phyloP scores from a whole-genome alignment of 2,329 filamentous ascomycete species.

The Herpotrichia juniperi region DNA sequence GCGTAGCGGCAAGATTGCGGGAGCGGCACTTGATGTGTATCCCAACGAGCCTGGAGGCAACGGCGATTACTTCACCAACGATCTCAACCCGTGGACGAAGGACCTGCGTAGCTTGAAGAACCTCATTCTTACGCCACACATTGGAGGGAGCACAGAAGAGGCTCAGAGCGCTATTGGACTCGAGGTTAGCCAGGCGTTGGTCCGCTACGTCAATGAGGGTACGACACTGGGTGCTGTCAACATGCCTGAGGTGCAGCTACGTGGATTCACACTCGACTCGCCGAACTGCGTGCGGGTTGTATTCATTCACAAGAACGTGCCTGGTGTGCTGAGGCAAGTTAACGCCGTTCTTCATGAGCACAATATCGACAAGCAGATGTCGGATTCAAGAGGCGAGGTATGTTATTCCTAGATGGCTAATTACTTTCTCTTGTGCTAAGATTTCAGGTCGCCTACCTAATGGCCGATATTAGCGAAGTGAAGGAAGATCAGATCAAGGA shows the following conservation, averaged over 20 bases:
- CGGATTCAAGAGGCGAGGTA: slow-evolving; percentile 89
- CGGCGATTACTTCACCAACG: slow-evolving; percentile 89
- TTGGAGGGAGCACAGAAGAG: slow-evolving; percentile 97
- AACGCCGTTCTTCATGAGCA: slow-evolving; percentile 94
- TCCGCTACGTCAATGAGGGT: slow-evolving; percentile 95
- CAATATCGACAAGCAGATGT: slow-evolving; percentile 99
- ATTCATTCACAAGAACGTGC: slow-evolving; percentile 96
- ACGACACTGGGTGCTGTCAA: slow-evolving; percentile 92
- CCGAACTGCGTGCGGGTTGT: slow-evolving; percentile 89
- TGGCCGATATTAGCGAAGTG: slow-evolving; percentile 95
- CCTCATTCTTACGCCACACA: slow-evolving; percentile 93
- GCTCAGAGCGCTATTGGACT: slow-evolving; percentile 95
- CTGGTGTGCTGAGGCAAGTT: slow-evolving; percentile 91
- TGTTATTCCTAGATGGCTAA: slow-evolving; percentile 23
- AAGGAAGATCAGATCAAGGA: slow-evolving; percentile 81
- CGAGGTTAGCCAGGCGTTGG: slow-evolving; percentile 86
- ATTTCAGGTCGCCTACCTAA: slow-evolving; percentile 81
- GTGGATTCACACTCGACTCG: slow-evolving; percentile 89
- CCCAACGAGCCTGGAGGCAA: slow-evolving; percentile 93
- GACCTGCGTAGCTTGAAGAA: slow-evolving; percentile 87
- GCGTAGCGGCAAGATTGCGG: slow-evolving; percentile 84
- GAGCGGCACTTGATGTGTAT: slow-evolving; percentile 95
- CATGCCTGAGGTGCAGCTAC: slow-evolving; percentile 90
- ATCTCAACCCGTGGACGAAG: slow-evolving; percentile 82
- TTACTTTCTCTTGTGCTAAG: background rate